Conservation (phyloP, 495 filamentous ascomycete genomes). For the Aspergillus bertholletiae region DNA sequence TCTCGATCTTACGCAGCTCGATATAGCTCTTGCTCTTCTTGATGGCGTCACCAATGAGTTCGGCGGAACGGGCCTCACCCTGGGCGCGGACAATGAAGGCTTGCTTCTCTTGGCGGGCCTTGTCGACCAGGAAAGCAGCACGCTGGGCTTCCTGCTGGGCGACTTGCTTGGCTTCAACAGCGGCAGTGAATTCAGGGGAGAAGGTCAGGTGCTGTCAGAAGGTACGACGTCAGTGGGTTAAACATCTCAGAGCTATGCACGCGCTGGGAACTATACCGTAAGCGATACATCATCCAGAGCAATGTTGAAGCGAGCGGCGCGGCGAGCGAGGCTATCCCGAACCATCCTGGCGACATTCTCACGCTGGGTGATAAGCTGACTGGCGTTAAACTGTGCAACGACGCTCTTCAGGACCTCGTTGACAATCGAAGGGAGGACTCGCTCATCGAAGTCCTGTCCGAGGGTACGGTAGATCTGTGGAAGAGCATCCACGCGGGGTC, state of each 20-base stretch:
- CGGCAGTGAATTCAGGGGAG: slow-evolving; percentile 98
- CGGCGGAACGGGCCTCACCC: slow-evolving; percentile 97
- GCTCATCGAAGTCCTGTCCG: slow-evolving; percentile 93
- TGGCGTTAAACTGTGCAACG: slow-evolving; percentile 98
- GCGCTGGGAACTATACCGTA: slow-evolving; percentile 59
- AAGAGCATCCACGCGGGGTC: slow-evolving; percentile 80
- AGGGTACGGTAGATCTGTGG: slow-evolving; percentile 96
- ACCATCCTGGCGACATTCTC: slow-evolving; percentile 92
- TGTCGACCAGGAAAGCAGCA: slow-evolving; percentile 96
- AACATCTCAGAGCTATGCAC: background rate
- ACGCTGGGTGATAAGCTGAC: slow-evolving; percentile 96
- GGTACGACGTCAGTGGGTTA: slow-evolving; percentile 13
- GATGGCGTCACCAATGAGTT: slow-evolving; percentile 97
- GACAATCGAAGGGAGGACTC: slow-evolving; percentile 94
- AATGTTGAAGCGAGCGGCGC: slow-evolving; percentile 96
- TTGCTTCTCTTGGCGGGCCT: slow-evolving; percentile 98
- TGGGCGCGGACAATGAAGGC: slow-evolving; percentile 97
- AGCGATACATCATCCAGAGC: slow-evolving; percentile 94
- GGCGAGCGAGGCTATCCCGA: slow-evolving; percentile 83
- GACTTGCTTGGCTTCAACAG: slow-evolving; percentile 98
- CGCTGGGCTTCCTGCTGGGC: slow-evolving; percentile 98
- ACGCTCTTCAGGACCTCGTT: slow-evolving; percentile 99
- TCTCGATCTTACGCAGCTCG: slow-evolving; percentile 95
- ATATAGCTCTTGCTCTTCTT: slow-evolving; percentile 98
- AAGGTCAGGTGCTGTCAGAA: slow-evolving; percentile 83